Conservation (phyloP, 805 yeast species). For the Zygosaccharomyces gambellarensis region DNA sequence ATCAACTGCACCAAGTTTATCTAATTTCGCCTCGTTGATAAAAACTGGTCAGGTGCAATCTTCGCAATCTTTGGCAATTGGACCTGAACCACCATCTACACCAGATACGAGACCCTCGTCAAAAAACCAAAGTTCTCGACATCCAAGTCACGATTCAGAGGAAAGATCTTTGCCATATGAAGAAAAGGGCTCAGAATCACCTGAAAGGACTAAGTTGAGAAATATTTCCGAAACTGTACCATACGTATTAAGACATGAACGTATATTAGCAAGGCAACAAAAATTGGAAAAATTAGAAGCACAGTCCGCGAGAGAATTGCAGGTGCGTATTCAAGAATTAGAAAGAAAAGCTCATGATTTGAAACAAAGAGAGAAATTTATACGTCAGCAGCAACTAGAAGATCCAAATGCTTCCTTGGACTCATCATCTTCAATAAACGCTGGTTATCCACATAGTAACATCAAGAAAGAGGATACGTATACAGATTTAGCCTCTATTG, state of each 20-base stretch:
- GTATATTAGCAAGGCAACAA: conserved; percentile 67
- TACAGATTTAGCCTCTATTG: conserved; percentile 48
- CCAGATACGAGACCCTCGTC: conserved; percentile 33
- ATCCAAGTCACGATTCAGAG: conserved; percentile 36
- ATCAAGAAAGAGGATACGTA: conserved; percentile 49
- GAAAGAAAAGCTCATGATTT: conserved; percentile 71
- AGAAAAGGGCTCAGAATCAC: conserved; percentile 29
- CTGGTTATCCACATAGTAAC: conserved; percentile 17
- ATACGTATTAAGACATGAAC: conserved; percentile 74
- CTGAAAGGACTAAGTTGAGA: conserved; percentile 59
- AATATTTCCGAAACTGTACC: conserved; percentile 82
- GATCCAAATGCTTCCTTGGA: conserved; percentile 19
- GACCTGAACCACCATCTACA: conserved; percentile 24
- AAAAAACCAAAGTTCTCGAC: conserved; percentile 32
- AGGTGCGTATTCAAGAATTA: conserved; percentile 67
- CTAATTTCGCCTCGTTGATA: conserved; percentile 34
- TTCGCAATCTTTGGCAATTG: conserved; percentile 25
- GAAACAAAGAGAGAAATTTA: conserved; percentile 57
- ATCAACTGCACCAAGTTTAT: conserved; percentile 35
- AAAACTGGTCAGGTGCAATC: conserved; percentile 35
- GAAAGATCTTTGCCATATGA: conserved; percentile 37
- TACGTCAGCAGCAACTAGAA: conserved; percentile 31
- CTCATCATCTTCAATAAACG: conserved; percentile 13
- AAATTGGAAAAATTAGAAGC: conserved; percentile 76
- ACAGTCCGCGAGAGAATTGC: conserved; percentile 68